Percentiles rank a stretch among this genome's conserved stretches.
phyloP scores from a whole-genome alignment of 805 yeast species.

The Pachysolen tannophilus region DNA sequence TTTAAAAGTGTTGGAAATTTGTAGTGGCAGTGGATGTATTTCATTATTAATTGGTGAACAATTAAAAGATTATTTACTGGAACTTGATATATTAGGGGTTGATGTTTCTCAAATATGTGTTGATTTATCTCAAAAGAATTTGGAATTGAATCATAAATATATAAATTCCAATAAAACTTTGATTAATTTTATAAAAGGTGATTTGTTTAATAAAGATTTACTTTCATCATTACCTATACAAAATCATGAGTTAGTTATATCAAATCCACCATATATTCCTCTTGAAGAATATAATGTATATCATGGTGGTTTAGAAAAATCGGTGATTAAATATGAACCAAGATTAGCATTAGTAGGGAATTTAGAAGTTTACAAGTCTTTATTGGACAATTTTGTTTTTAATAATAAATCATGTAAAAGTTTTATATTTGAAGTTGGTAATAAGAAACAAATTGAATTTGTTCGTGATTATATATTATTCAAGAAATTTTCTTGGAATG shows the following conservation, averaged over 20 bases:
- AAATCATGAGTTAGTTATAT: constrained; percentile 45
- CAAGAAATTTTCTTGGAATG: constrained; percentile 37
- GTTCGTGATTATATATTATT: constrained; percentile 17
- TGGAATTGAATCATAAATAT: constrained; percentile 8
- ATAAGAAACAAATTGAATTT: constrained; percentile 41
- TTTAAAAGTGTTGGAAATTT: constrained; percentile 51
- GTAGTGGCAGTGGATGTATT: constrained; percentile 89
- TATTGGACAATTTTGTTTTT: constrained; percentile 36
- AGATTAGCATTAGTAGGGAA: constrained; percentile 71
- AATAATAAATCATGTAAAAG: constrained; percentile 34
- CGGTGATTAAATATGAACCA: constrained; percentile 76
- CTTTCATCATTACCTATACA: not conserved
- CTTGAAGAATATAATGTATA: constrained; percentile 30
- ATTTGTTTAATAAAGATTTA: constrained; percentile 12
- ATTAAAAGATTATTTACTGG: constrained; percentile 11
- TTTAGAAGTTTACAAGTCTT: constrained; percentile 55
- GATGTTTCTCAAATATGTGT: constrained; percentile 54
- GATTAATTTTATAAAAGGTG: constrained; percentile 15
- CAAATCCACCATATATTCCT: constrained; percentile 93
- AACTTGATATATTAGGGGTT: constrained; percentile 30
- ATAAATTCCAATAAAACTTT: constrained; percentile 9
- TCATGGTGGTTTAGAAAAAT: constrained; percentile 40
- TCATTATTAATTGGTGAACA: constrained; percentile 41
- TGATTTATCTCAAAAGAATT: constrained; percentile 39
- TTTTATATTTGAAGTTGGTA: constrained; percentile 76